A percentile compares a stretch with the other conserved stretches of the same genome.
phyloP scores from a whole-genome alignment of 2,329 filamentous ascomycete species.

The Metarhizium robertsii region DNA sequence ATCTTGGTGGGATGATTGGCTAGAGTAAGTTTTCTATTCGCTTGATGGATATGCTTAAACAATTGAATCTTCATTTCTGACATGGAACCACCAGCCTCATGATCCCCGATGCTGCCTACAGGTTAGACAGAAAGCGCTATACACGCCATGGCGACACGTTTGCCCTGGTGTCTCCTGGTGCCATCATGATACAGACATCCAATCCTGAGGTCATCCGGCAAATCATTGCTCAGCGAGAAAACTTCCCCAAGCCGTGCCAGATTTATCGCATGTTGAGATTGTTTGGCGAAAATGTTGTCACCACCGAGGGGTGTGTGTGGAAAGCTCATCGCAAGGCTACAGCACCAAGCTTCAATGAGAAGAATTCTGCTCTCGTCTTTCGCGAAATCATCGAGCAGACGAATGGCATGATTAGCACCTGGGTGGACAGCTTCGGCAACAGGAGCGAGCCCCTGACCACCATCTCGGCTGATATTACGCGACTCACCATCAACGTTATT shows the following conservation, averaged over 20 bases:
- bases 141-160: slow-evolving; percentile 53
- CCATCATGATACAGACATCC: slow-evolving; percentile 44
- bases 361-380: slow-evolving; percentile 61
- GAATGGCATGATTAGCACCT: slow-evolving; percentile 48
- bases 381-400: slow-evolving; percentile 54
- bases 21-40: slow-evolving; percentile 35
- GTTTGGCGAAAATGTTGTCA: slow-evolving; percentile 64
- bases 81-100: slow-evolving; percentile 33
- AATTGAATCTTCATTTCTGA: not conserved
- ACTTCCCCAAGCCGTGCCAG: slow-evolving; percentile 47
- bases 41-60: not conserved
- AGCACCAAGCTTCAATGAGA: slow-evolving; percentile 66
- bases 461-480: slow-evolving; percentile 57
- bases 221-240: slow-evolving; percentile 55
- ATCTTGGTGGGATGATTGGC: slow-evolving; percentile 46
- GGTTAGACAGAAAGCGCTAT: slow-evolving; percentile 47
- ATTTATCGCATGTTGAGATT: slow-evolving; percentile 25
- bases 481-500: slow-evolving; percentile 45
- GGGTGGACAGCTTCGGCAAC: slow-evolving; percentile 31
- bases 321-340: slow-evolving; percentile 64
- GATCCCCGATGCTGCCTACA: slow-evolving; percentile 51
- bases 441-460: slow-evolving; percentile 38
- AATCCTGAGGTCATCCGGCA: slow-evolving; percentile 58
- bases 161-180: slow-evolving; percentile 50
- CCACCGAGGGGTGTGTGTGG: slow-evolving; percentile 61